A percentile compares a stretch with the other conserved stretches of the same genome.
phyloP scores from a whole-genome alignment of 2,329 filamentous ascomycete species.

The Furcasterigmium sp. region DNA sequence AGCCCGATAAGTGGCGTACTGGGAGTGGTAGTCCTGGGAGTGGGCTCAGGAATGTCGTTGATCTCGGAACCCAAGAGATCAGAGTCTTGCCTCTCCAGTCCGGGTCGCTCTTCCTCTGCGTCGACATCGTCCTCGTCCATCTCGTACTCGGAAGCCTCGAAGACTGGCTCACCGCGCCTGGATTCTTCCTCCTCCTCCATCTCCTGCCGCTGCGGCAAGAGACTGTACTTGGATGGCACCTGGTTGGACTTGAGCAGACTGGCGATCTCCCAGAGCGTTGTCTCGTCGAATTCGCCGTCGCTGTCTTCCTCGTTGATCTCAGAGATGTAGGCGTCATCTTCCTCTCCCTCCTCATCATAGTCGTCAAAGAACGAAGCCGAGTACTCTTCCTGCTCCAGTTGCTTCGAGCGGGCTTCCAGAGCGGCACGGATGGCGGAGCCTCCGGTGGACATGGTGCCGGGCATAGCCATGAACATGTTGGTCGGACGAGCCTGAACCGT shows the following conservation, averaged over 20 bases:
- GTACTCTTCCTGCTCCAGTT: constrained; percentile 33
- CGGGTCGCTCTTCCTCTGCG: constrained; percentile 16
- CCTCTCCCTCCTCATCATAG: constrained; percentile 42
- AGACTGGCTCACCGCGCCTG: constrained; percentile 24
- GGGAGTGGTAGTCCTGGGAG: too few relatives aligned
- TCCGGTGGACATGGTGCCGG: constrained; percentile 44
- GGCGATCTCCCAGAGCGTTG: constrained; percentile 59
- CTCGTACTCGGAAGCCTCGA: constrained; percentile 21
- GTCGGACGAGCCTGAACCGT: constrained; percentile 32
- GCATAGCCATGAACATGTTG: constrained; percentile 39
- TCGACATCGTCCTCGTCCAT: constrained; percentile 14
- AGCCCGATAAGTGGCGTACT: too few relatives aligned
- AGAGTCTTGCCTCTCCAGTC: constrained; percentile 2
- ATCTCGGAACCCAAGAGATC: not conserved
- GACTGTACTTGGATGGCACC: constrained; percentile 46
- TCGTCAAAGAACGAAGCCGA: constrained; percentile 57
- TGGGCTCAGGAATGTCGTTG: not conserved
- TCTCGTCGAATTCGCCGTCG: constrained; percentile 55
- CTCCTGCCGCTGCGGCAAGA: constrained; percentile 31
- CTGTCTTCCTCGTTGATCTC: constrained; percentile 26
- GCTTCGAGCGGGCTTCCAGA: constrained; percentile 25
- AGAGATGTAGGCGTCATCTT: constrained; percentile 26
- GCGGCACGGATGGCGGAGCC: constrained; percentile 21
- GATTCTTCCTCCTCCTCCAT: constrained; percentile 7
- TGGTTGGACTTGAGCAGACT: constrained; percentile 48